A percentile compares a stretch with the other conserved stretches of the same genome.
phyloP scores from a whole-genome alignment of 2,329 filamentous ascomycete genomes.

The Penicillium brevicompactum region DNA sequence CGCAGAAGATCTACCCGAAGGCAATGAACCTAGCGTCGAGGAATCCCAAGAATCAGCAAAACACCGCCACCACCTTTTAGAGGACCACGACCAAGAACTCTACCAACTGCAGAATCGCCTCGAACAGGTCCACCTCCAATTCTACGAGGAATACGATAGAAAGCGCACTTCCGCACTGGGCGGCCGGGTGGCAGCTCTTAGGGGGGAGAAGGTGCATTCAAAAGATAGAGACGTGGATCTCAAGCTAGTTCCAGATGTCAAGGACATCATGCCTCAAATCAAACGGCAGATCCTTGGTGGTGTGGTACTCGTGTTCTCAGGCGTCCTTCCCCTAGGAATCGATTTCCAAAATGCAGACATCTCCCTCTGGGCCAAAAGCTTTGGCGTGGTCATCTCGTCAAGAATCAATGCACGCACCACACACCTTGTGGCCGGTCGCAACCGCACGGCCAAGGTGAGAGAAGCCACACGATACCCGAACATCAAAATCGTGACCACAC shows the following conservation, averaged over 20 bases:
- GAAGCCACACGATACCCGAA: conserved; percentile 76
- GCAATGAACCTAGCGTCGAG: conserved; percentile 49
- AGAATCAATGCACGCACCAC: conserved; percentile 51
- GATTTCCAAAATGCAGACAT: conserved; percentile 83
- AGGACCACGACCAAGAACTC: conserved; percentile 86
- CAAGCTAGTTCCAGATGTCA: conserved; percentile 77
- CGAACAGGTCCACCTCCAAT: conserved; percentile 71
- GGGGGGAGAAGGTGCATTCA: conserved; percentile 49
- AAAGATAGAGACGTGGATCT: conserved; percentile 53
- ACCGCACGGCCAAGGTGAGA: conserved; percentile 86
- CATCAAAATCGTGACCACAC: conserved; percentile 88
- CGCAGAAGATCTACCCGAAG: conserved; percentile 72
- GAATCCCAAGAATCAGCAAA: conserved; percentile 41
- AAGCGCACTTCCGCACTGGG: conserved; percentile 47
- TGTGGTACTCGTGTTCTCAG: conserved; percentile 82
- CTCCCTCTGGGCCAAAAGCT: conserved; percentile 80
- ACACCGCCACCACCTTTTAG: conserved; percentile 73
- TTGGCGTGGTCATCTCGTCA: conserved; percentile 67
- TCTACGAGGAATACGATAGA: conserved; percentile 80
- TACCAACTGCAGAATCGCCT: conserved; percentile 75
- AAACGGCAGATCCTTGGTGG: conserved; percentile 76
- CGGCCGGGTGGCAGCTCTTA: conserved; percentile 52
- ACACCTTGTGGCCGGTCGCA: conserved; percentile 56
- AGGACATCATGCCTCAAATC: conserved; percentile 77
- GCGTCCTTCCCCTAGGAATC: conserved; percentile 80